Conservation (phyloP, 306 rosid species). For the Luffa aegyptiaca region DNA sequence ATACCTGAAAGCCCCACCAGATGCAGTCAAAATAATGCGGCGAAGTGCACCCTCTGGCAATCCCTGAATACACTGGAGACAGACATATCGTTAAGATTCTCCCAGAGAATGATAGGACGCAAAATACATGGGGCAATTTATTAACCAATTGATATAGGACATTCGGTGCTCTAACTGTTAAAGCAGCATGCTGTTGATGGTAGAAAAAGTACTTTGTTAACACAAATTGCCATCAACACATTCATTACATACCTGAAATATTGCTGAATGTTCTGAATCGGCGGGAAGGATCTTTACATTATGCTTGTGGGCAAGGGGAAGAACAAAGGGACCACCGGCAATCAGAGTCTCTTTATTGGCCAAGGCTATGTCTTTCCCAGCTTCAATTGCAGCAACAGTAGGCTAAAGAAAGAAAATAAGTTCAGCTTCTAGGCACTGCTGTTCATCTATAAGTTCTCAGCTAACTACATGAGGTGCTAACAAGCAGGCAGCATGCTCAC, state of each 20-base stretch:
- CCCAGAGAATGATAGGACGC: neutral
- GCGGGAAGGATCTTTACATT: constrained; percentile 95
- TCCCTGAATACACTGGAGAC: constrained; percentile 90
- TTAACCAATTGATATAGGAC: neutral
- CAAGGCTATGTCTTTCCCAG: constrained; percentile 98
- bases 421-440: constrained; percentile 25
- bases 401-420: constrained; percentile 45
- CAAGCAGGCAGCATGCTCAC: neutral
- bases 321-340: constrained; percentile 99
- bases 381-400: constrained; percentile 97
- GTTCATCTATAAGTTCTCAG: neutral
- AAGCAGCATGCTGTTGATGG: neutral
- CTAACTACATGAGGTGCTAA: neutral
- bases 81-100: constrained; percentile 22
- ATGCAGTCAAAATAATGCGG: constrained; percentile 82
- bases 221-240: neutral
- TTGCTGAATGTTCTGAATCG: constrained; percentile 98
- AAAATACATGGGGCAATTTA: neutral
- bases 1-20: constrained; percentile 97
- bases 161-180: neutral
- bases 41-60: constrained; percentile 83
- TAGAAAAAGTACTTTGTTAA: neutral
- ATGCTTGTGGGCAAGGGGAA: constrained; percentile 95
- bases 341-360: constrained; percentile 97
- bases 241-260: constrained; percentile 67